phyloP scores from a whole-genome alignment of 352 stramenopile genomes.

The Lagenidium sp. region DNA sequence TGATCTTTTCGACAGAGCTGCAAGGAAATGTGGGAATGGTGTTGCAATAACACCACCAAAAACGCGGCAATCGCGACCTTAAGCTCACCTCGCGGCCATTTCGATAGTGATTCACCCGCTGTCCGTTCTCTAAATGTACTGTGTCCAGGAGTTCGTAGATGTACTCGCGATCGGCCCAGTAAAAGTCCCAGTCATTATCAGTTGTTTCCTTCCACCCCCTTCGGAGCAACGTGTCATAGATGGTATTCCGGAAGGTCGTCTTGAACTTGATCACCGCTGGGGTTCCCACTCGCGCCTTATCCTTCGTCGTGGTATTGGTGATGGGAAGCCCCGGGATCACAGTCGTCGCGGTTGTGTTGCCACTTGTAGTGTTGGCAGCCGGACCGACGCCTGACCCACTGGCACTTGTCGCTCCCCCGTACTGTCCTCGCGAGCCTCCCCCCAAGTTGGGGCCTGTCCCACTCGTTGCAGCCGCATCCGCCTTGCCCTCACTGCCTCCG shows the following conservation, averaged over 20 bases:
- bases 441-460: no score
- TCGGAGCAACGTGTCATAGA: conserved; percentile 86
- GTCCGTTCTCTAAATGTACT: conserved; percentile 67
- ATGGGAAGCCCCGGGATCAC: conserved; percentile 7
- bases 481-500: conserved; percentile 16
- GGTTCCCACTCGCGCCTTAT: no score
- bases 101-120: conserved; percentile 90
- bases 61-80: no score
- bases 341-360: background rate
- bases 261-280: conserved; percentile 74
- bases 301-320: conserved; percentile 3
- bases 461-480: background rate
- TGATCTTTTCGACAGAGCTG: conserved; percentile 91
- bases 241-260: conserved; percentile 89
- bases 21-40: background rate
- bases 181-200: conserved; percentile 87
- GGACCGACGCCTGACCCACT: no score
- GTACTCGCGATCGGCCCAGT: conserved; percentile 86
- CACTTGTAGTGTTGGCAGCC: no score
- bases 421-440: no score
- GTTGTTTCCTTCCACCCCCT: conserved; percentile 87
- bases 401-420: no score
- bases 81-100: conserved; percentile 64
- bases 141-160: conserved; percentile 89
- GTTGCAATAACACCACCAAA: no score